phyloP scores from a whole-genome alignment of 352 stramenopile species.

The Phytophthora pluvialis region DNA sequence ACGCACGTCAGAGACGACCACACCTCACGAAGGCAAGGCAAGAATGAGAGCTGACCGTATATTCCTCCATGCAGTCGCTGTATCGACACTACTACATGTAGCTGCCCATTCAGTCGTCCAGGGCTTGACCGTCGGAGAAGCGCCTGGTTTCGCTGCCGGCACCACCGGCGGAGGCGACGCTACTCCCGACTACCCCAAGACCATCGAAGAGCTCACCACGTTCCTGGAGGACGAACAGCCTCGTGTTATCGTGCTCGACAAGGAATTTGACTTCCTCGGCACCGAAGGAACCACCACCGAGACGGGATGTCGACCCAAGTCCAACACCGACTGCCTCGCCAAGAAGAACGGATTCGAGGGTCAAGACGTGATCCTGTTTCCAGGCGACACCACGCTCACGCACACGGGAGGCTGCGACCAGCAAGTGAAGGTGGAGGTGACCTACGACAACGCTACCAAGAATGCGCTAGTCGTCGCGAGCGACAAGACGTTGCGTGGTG shows the following conservation, averaged over 20 bases:
- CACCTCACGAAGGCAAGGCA: too few relatives aligned
- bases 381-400: conserved; percentile 42
- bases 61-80: too few relatives aligned
- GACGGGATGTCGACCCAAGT: conserved; percentile 41
- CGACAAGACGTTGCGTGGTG: conserved; percentile 39
- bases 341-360: conserved; percentile 45
- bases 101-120: too few relatives aligned
- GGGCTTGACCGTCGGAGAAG: too few relatives aligned
- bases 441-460: conserved; percentile 38
- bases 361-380: conserved; percentile 48
- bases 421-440: conserved; percentile 28
- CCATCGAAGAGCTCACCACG: conserved; percentile 34
- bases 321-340: conserved; percentile 37
- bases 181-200: conserved; percentile 35
- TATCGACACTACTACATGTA: too few relatives aligned
- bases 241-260: conserved; percentile 46
- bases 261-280: conserved; percentile 44
- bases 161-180: conserved; percentile 43
- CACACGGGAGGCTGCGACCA: conserved; percentile 53
- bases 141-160: too few relatives aligned
- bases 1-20: too few relatives aligned
- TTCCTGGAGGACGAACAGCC: conserved; percentile 34
- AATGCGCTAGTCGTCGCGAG: conserved; percentile 25
- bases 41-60: too few relatives aligned
- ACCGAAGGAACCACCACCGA: conserved; percentile 43